Evolutionary conservation across 805 yeast genomes (phyloP), one percentile per base, ranked within the genome.

Genomic region (Torulaspora delbrueckii): DNA sequence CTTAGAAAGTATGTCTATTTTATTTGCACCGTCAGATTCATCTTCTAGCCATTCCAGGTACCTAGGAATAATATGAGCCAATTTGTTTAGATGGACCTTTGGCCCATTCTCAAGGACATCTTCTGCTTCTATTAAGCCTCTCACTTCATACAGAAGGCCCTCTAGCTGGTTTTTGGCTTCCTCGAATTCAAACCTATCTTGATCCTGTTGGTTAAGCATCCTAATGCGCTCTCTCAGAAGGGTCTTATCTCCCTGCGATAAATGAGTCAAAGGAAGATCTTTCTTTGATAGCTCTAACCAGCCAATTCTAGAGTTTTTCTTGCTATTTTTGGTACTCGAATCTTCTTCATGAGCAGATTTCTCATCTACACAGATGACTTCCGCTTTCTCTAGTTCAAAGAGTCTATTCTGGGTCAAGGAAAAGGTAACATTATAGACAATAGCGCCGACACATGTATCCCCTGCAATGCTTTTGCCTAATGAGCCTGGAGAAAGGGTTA

Each of bases 31-130:
- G 43, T 77, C 84, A 30, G 86, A 74, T 13, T 80, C 88, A 55
- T 77, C 79, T 40, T 87, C 95, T 31, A 88, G 68, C 96, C 96
- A 87, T 48, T 84, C 91, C 37, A 85, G 66, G 22, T 71, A 66
- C 8, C 77, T 80, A 12, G 69, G 46, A 4, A 83, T 76, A 5
- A 68, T 50, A 0, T 55, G 46, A 1, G 68, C 52, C 8, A 74
- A 64, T 25, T 62, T 54, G 4, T 68, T 72, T 5, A 77, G 49
- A 31, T 71, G 67, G 0, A 62, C 55, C 4, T 63, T 57, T 7
- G 78, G 77, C 0, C 75, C 69, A 37, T 70, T 74, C 9, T 63
- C 63, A 0, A 52, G 47, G 6, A 73, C 74, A 19, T 74, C 78
- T 32, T 75, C 75, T 26, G 78, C 79, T 13, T 78, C 84, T 14